Evolutionary conservation across 148 eudicot species (phyloP).

Genomic region (Rhododendron ovatum): DNA sequence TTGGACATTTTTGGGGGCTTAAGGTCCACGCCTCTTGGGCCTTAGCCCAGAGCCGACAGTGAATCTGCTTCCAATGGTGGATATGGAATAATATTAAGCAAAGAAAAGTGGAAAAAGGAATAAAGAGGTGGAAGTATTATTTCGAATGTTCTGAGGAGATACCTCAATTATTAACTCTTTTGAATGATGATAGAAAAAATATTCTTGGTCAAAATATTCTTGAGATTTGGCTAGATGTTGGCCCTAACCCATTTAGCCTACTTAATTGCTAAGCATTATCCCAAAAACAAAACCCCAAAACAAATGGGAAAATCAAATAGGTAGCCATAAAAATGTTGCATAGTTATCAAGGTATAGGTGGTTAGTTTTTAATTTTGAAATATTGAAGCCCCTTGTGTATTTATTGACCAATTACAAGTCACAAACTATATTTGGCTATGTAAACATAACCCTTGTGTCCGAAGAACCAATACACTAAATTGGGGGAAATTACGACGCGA

Average conservation of each 20-base stretch:
- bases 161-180: neutral
- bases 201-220: neutral
- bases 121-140: neutral
- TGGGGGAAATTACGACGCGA: neutral
- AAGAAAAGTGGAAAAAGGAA: neutral
- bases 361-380: neutral
- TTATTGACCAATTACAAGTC: neutral
- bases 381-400: neutral
- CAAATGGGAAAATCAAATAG: neutral
- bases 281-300: neutral
- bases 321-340: neutral
- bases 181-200: neutral
- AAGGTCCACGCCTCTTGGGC: no score
- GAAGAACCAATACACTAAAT: neutral
- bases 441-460: neutral
- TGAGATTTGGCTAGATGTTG: neutral
- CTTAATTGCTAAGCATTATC: neutral
- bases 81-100: no score
- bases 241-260: neutral
- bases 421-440: neutral
- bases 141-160: neutral
- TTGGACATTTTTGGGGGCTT: no score
- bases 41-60: no score
- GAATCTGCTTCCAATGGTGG: neutral
- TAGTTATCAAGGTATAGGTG: neutral